Base-by-base conservation (phyloP, 805 yeast genomes). In the Yarrowia keelungensis region DNA sequence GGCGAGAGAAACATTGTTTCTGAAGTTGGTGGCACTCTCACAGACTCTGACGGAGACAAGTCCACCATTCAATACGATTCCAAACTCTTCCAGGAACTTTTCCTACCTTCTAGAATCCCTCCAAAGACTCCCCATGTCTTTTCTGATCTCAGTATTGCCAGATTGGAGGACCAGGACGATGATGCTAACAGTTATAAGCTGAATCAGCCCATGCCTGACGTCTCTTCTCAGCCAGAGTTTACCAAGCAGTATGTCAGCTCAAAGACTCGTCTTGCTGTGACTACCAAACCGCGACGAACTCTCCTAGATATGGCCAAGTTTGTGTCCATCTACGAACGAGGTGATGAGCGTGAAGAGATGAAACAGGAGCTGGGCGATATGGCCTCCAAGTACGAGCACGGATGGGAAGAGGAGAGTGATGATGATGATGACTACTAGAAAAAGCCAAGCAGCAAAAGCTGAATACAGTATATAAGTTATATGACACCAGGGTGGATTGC, bases 331-430 rank as follows among this genome's bases (percentile, higher is more conserved):
- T 51, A 69, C 42, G 67, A 64, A 8, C 58, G 72, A 19, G 58
- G 66, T 4, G 74, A 71, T 19, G 74, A 71, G 26, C 67, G 75
- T 11, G 76, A 74, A 43, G 75, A 74, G 45, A 49, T 72, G 39
- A 71, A 71, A 38, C 72, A 74, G 38, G 62, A 46, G 9, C 54
- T 73, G 43, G 53, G 70, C 10, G 54, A 61, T 4, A 26, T 71
- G 61, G 72, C 74, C 3, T 71, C 71, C 39, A 69, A 62, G 43
- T 74, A 74, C 42, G 69, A 69, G 36, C 69, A 70, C 46, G 75
- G 74, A n/a, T 71, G 70, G 70, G 67, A 68, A 8, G 67, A 64
- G 8, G 69, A 62, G 19, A 70, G 68, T 16, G 73, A 70, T 19
- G 73, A 71, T 1, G 70, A 43, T 32, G 74, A 72, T 65, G 67